Base-by-base conservation (phyloP, 2,329 filamentous ascomycete genomes). In the Pseudomassariella vexata region DNA sequence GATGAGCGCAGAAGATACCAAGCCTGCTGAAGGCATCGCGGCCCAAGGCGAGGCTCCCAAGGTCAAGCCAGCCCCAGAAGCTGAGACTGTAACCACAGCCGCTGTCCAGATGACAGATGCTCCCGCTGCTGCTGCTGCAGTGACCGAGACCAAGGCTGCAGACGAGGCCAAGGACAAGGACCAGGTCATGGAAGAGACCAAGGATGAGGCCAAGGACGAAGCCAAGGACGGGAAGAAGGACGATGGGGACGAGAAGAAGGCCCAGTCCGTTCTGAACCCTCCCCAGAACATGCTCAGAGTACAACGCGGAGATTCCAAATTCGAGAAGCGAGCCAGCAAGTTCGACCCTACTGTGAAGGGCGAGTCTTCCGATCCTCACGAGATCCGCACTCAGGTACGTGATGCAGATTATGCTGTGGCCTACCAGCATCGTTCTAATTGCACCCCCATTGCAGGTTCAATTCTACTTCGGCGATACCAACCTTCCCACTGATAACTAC, bases 401-500 rank as follows among this genome's bases (percentile, higher is more conserved):
- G n/a, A 15, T 28, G 32, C 32, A n/a, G n/a, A n/a, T n/a, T n/a
- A n/a, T n/a, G n/a, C n/a, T n/a, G n/a, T n/a, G n/a, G n/a, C n/a
- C n/a, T 30, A 27, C 29, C 36, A 19, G 12, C 8, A 14, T 21
- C 6, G 12, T 8, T 14, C 14, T 26, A 14, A 9, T 14, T 26
- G 24, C 10, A 7, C 8, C 8, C 10, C 7, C 16, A 16, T 27
- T 21, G 15, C 39, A 70, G 68, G 68, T 68, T 37, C 65, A 71
- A 38, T 59, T 71, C 38, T 67, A 68, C 51, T 71, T 69, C 40
- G 60, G 67, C 33, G 66, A 71, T 49, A 69, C 67, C 55, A 68
- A 71, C 41, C 49, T 98, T 22, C 82, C 83, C 31, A 79, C 78
- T 50, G 94, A 98, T 63, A 84, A 87, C 57, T 94, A 86, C 66